Evolutionary conservation across 106 monocot genomes (phyloP).

Genomic region (Acorus gramineus): DNA sequence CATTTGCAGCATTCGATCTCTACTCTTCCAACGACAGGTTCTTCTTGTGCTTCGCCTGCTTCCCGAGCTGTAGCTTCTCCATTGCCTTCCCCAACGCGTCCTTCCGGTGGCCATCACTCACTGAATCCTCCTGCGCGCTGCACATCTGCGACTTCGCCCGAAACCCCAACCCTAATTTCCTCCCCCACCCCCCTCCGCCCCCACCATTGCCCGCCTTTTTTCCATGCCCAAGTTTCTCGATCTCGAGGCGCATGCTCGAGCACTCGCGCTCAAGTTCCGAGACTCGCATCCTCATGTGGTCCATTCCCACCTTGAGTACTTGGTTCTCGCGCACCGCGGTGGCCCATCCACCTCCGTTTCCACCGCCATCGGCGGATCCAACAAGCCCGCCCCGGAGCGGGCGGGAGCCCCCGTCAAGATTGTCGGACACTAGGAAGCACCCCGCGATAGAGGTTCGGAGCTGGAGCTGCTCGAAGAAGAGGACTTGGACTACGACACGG

Average conservation of each 20-base stretch:
- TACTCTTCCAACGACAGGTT: constrained; percentile 4
- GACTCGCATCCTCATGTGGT: constrained; percentile 37
- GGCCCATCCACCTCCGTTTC: not conserved
- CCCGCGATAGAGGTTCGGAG: constrained; percentile 53
- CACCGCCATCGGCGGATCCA: constrained; percentile 12
- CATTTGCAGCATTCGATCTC: not conserved
- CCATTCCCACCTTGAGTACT: constrained; percentile 22
- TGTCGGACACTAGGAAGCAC: constrained; percentile 58
- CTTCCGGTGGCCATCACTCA: constrained; percentile 1
- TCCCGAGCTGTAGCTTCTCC: constrained; percentile 11
- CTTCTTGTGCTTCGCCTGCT: constrained; percentile 12
- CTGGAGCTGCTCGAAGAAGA: constrained; percentile 84
- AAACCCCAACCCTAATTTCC: constrained; percentile 8
- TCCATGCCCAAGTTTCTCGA: constrained; percentile 36
- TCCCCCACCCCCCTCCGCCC: constrained; percentile 13
- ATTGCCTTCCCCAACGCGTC: not conserved
- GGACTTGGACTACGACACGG: constrained; percentile 56
- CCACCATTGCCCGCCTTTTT: constrained; percentile 8
- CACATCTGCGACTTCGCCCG: constrained; percentile 22
- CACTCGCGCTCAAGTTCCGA: constrained; percentile 62
- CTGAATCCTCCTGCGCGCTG: constrained; percentile 14
- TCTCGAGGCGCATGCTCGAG: constrained; percentile 36
- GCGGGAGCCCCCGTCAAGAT: constrained; percentile 34
- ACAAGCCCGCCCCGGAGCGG: constrained; percentile 22
- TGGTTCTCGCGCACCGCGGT: constrained; percentile 15